These are phyloP conservation scores for Russula ochroleuca DNA, from an alignment of 768 basidiomycete species.

Conservation along the genomic window DNA sequence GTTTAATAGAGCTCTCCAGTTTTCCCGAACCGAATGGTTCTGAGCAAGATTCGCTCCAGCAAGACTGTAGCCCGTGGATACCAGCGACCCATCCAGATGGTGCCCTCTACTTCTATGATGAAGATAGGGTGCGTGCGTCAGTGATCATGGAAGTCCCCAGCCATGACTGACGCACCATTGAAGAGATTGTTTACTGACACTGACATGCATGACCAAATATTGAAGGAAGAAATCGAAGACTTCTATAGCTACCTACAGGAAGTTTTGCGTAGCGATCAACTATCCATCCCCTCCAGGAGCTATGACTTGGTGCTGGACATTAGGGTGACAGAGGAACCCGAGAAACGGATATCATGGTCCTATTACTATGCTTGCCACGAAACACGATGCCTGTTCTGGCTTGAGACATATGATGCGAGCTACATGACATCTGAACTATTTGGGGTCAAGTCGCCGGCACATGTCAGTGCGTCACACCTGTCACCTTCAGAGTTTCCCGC, in stretches of 20 bases:
- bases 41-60: background rate
- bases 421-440: slow-evolving; percentile 32
- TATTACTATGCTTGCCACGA: slow-evolving; percentile 54
- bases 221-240: slow-evolving; percentile 36
- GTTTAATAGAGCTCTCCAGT: background rate
- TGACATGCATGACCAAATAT: slow-evolving; percentile 40
- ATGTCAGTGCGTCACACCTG: slow-evolving; percentile 21
- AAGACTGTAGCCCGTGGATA: slow-evolving; percentile 37
- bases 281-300: slow-evolving; percentile 24
- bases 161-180: background rate
- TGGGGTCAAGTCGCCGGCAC: slow-evolving; percentile 20
- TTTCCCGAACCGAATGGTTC: background rate
- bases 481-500: no score
- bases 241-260: slow-evolving; percentile 23
- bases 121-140: slow-evolving; percentile 38
- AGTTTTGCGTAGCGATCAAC: slow-evolving; percentile 18
- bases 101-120: slow-evolving; percentile 51
- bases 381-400: slow-evolving; percentile 47
- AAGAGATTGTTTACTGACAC: slow-evolving; percentile 54
- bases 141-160: background rate
- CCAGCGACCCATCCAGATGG: slow-evolving; percentile 57
- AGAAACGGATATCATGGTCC: slow-evolving; percentile 33
- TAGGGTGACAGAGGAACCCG: slow-evolving; percentile 30
- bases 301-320: slow-evolving; percentile 26
- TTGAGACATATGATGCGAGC: slow-evolving; percentile 41